Evolutionary conservation across 352 stramenopile species (phyloP).

Genomic region (Albugo laibachii): DNA sequence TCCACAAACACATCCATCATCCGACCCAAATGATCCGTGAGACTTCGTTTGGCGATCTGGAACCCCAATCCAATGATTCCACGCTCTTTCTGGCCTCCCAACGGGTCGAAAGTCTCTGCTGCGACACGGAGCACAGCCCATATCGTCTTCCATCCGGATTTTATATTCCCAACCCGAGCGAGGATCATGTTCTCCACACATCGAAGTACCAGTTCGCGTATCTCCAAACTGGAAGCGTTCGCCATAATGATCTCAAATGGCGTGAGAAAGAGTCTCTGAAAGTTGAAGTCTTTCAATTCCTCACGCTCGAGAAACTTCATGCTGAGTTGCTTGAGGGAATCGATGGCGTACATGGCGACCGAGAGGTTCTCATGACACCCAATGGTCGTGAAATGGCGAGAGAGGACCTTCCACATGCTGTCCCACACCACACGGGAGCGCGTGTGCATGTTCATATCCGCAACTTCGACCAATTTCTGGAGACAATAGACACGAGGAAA

Average conservation of each 20-base stretch:
- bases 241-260: constrained; percentile 93
- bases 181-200: constrained; percentile 86
- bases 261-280: constrained; percentile 95
- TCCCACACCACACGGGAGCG: constrained; percentile 93
- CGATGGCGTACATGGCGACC: constrained; percentile 97
- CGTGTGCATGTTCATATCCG: constrained; percentile 98
- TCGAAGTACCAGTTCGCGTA: constrained; percentile 80
- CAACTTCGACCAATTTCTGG: constrained; percentile 98
- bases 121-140: constrained; percentile 83
- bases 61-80: constrained; percentile 72
- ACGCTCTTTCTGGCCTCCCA: constrained; percentile 26
- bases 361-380: constrained; percentile 92
- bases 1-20: constrained; percentile 68
- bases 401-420: constrained; percentile 95
- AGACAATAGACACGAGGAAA: constrained; percentile 95
- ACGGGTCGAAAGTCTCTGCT: constrained; percentile 59
- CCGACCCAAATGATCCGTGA: constrained; percentile 51
- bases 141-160: constrained; percentile 87
- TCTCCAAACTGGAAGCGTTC: constrained; percentile 59
- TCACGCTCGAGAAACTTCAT: constrained; percentile 99
- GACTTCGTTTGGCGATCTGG: constrained; percentile 73
- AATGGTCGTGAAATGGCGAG: constrained; percentile 93
- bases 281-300: constrained; percentile 98
- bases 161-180: constrained; percentile 71
- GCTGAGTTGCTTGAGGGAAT: constrained; percentile 98